Percentiles rank a stretch among this genome's conserved stretches.
Conservation (phyloP, 2,329 filamentous ascomycete genomes). For the Dactylellina haptotyla region DNA sequence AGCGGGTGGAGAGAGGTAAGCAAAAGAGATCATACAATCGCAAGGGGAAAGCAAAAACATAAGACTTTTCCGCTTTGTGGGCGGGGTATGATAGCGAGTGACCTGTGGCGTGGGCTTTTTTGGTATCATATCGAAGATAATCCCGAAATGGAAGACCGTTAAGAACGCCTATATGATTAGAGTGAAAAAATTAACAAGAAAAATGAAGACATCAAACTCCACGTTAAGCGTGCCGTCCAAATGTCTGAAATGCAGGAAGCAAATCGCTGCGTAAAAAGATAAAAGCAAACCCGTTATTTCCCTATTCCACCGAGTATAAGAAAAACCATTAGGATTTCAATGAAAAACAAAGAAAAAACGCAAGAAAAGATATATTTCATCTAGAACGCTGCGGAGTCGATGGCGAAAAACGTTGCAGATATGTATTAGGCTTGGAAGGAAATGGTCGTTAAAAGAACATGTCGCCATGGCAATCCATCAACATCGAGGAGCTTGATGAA, state of each 20-base stretch:
- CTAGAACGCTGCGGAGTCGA: constrained; percentile 47
- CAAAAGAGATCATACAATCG: constrained; percentile 49
- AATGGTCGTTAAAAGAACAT: constrained; percentile 50
- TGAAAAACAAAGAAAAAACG: constrained; percentile 16
- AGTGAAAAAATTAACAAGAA: constrained; percentile 45
- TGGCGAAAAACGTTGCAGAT: constrained; percentile 47
- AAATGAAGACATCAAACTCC: constrained; percentile 28
- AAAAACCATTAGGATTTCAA: constrained; percentile 23
- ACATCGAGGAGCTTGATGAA: constrained; percentile 28
- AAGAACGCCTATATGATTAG: constrained; percentile 53
- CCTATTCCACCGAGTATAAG: constrained; percentile 44
- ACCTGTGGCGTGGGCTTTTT: constrained; percentile 54
- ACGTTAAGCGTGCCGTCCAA: constrained; percentile 49
- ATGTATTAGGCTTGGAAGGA: constrained; percentile 46
- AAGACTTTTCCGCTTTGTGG: constrained; percentile 53
- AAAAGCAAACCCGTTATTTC: constrained; percentile 51
- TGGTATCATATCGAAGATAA: constrained; percentile 55
- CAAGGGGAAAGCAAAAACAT: constrained; percentile 40
- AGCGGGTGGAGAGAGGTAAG: constrained; percentile 17
- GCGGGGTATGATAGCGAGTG: constrained; percentile 53
- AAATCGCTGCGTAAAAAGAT: constrained; percentile 39
- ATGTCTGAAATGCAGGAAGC: constrained; percentile 30
- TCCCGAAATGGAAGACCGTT: constrained; percentile 54
- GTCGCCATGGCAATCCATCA: constrained; percentile 50
- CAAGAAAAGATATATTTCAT: constrained; percentile 45